Evolutionary conservation across 192 early-diverging fungal genomes (phyloP).

Genomic region (Podila epicladia): DNA sequence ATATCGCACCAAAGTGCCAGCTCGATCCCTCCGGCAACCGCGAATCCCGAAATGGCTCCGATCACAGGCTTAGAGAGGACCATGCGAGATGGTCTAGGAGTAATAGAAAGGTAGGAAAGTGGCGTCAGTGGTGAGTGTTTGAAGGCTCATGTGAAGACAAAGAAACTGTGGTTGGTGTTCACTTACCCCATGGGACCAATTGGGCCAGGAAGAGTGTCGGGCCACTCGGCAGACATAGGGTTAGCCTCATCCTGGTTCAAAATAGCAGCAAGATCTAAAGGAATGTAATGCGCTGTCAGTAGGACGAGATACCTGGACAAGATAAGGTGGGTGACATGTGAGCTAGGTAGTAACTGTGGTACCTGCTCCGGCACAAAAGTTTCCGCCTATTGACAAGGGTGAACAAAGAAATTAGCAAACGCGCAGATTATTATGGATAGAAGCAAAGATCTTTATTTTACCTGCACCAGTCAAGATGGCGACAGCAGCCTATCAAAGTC

Average conservation of each 20-base stretch:
- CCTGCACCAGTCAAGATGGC: conserved; percentile 59
- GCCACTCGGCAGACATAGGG: conserved; percentile 46
- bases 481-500: conserved; percentile 26
- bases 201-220: conserved; percentile 36
- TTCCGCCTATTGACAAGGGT: conserved; percentile 30
- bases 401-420: neutral
- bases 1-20: conserved; percentile 64
- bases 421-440: neutral
- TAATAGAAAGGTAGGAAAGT: neutral
- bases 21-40: conserved; percentile 64
- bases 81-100: conserved; percentile 53
- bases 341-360: neutral
- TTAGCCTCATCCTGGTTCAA: conserved; percentile 47
- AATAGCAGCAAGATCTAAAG: conserved; percentile 49
- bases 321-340: neutral
- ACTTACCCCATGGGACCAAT: conserved; percentile 58
- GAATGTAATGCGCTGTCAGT: neutral
- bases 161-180: neutral
- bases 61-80: conserved; percentile 61
- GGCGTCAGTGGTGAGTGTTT: neutral
- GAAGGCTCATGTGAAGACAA: neutral
- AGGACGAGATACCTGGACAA: neutral
- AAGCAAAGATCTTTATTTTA: neutral
- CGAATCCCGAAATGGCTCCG: conserved; percentile 61
- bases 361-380: conserved; percentile 61